Percentiles rank a stretch among this genome's conserved stretches.
Evolutionary conservation across 2,329 filamentous ascomycete species (phyloP).

Genomic region (Sporothrix sp.): DNA sequence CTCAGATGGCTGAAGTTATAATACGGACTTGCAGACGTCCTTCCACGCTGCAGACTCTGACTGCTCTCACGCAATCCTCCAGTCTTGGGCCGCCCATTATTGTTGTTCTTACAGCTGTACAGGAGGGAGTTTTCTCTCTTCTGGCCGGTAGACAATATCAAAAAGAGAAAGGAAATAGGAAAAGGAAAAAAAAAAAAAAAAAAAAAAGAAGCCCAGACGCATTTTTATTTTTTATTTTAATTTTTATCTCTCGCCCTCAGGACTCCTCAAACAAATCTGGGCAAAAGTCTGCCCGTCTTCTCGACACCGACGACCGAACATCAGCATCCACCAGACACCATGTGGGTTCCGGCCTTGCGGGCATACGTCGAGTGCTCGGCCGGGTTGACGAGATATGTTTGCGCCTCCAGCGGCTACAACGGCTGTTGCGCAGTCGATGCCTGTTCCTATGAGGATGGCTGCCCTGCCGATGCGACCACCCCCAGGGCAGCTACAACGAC

Average conservation of each 20-base stretch:
- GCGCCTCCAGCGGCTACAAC: slow-evolving; percentile 26
- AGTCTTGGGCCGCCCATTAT: no score
- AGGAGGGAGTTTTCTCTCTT: no score
- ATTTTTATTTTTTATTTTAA: no score
- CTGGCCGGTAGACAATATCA: no score
- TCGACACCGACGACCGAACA: background rate
- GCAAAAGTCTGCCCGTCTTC: background rate
- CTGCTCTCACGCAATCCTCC: no score
- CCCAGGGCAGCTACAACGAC: background rate
- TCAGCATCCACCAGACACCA: no score
- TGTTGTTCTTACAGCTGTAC: no score
- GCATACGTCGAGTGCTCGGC: slow-evolving; percentile 21
- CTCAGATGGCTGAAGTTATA: no score
- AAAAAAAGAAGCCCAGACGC: slow-evolving; percentile 1
- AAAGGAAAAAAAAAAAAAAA: background rate
- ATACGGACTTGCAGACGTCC: no score
- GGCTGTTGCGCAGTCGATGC: slow-evolving; percentile 39
- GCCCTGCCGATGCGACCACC: slow-evolving; percentile 19
- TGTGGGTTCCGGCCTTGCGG: slow-evolving; percentile 7
- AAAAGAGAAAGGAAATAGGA: background rate
- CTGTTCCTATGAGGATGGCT: slow-evolving; percentile 27
- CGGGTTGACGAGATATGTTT: slow-evolving; percentile 30
- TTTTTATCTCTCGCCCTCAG: no score
- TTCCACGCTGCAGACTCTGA: no score
- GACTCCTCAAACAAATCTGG: background rate